phyloP scores from a whole-genome alignment of 2,329 filamentous ascomycete genomes.

The Capronia epimyces region DNA sequence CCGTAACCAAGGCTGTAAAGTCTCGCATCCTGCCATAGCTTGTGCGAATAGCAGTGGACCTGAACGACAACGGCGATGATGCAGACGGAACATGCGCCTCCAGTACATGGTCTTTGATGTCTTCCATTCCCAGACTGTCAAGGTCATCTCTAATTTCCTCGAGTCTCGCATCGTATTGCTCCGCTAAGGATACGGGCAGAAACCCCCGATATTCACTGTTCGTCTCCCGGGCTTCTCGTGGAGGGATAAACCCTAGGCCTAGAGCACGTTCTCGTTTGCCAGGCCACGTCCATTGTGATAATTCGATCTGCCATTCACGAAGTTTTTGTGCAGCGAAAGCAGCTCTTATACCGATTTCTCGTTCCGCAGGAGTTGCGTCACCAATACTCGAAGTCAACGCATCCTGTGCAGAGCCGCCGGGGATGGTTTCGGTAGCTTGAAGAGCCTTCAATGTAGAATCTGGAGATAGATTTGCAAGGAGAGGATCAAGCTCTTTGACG shows the following conservation, averaged over 20 bases:
- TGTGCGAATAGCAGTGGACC: constrained; percentile 35
- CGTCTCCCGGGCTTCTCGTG: constrained; percentile 10
- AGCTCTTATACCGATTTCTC: constrained; percentile 54
- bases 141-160: constrained; percentile 60
- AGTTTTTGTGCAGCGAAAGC: constrained; percentile 55
- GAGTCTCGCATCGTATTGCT: constrained; percentile 65
- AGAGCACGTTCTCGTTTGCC: constrained; percentile 35
- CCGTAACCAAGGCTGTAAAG: constrained; percentile 81
- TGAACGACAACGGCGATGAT: constrained; percentile 42
- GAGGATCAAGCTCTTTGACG: constrained; percentile 40
- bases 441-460: constrained; percentile 50
- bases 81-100: constrained; percentile 58
- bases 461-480: constrained; percentile 51
- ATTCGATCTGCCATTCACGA: constrained; percentile 54
- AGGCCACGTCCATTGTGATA: constrained; percentile 56
- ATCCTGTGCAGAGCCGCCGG: constrained; percentile 38
- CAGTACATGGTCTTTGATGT: constrained; percentile 82
- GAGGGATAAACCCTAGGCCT: constrained; percentile 41
- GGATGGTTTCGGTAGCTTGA: constrained; percentile 39
- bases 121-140: constrained; percentile 51
- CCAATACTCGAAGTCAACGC: constrained; percentile 48
- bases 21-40: constrained; percentile 74
- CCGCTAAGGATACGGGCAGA: constrained; percentile 59
- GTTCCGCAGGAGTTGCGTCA: constrained; percentile 51
- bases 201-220: constrained; percentile 60